Evolutionary conservation across 140 eudicot genomes (phyloP).

Genomic region (Erigeron philadelphicus): DNA sequence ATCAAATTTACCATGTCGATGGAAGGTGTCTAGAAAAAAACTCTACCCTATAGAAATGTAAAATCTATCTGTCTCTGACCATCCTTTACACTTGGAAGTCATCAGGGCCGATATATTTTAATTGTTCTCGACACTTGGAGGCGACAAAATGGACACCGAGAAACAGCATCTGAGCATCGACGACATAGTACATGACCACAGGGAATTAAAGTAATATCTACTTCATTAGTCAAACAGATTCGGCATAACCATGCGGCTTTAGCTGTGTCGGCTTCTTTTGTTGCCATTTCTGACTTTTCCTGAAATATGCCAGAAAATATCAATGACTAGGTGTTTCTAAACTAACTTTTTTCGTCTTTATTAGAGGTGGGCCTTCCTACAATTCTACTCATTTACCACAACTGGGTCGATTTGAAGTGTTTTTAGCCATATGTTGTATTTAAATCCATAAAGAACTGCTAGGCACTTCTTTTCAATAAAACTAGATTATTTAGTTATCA

Average conservation of each 20-base stretch:
- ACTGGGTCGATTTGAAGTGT: not conserved
- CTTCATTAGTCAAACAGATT: constrained; percentile 72
- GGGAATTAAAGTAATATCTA: constrained; percentile 69
- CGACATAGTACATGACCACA: constrained; percentile 96
- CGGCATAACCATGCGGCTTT: constrained; percentile 96
- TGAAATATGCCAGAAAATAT: constrained; percentile 28
- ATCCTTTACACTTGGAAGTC: constrained; percentile 7
- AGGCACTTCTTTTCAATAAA: not conserved
- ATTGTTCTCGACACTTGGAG: constrained; percentile 68
- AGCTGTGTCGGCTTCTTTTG: constrained; percentile 91
- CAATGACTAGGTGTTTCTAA: not conserved
- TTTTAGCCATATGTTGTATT: not conserved
- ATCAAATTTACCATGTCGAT: constrained; percentile 14
- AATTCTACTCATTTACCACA: not conserved
- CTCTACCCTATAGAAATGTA: not conserved
- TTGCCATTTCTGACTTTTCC: constrained; percentile 79
- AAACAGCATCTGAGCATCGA: constrained; percentile 89
- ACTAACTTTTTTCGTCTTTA: not conserved
- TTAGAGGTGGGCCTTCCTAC: not conserved
- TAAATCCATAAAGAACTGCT: not conserved
- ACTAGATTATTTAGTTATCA: not conserved
- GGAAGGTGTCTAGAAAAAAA: not conserved
- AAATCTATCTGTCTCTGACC: not conserved
- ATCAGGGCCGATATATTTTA: constrained; percentile 79
- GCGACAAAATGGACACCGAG: constrained; percentile 93